Evolutionary conservation across 371 early-diverging fungal species (phyloP).

Genomic region (Paraphysoderma sedebokerense): DNA sequence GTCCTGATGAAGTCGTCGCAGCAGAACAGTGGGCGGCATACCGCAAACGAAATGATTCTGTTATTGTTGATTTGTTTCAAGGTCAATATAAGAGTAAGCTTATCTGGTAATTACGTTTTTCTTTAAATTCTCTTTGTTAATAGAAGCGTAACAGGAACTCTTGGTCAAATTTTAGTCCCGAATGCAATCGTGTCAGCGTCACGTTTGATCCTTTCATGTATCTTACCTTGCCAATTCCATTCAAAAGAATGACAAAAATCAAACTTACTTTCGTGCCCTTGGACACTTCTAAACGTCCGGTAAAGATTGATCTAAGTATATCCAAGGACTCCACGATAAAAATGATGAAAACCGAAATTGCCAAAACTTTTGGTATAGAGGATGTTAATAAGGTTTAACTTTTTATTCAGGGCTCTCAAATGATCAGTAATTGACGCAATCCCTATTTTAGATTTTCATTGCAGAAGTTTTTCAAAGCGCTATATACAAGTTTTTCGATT

Average conservation of each 20-base stretch:
- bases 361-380: too few species aligned
- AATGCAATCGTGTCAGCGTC: slow-evolving; percentile 35
- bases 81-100: slow-evolving; percentile 61
- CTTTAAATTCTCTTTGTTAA: too few species aligned
- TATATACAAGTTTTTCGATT: slow-evolving; percentile 43
- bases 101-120: too few species aligned
- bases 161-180: too few species aligned
- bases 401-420: too few species aligned
- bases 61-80: slow-evolving; percentile 65
- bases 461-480: slow-evolving; percentile 39
- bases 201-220: slow-evolving; percentile 60
- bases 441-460: too few species aligned
- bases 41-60: slow-evolving; percentile 41
- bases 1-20: slow-evolving; percentile 39
- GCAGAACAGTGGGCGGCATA: slow-evolving; percentile 36
- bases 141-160: too few species aligned
- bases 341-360: too few species aligned
- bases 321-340: too few species aligned
- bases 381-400: too few species aligned
- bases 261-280: slow-evolving; percentile 22
- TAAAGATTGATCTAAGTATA: too few species aligned
- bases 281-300: not conserved
- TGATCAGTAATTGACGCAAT: too few species aligned
- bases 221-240: slow-evolving; percentile 41
- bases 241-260: slow-evolving; percentile 25